These are phyloP conservation scores for Tubosaeta sp. DNA, from an alignment of 768 basidiomycete species.

Conservation along the genomic window DNA sequence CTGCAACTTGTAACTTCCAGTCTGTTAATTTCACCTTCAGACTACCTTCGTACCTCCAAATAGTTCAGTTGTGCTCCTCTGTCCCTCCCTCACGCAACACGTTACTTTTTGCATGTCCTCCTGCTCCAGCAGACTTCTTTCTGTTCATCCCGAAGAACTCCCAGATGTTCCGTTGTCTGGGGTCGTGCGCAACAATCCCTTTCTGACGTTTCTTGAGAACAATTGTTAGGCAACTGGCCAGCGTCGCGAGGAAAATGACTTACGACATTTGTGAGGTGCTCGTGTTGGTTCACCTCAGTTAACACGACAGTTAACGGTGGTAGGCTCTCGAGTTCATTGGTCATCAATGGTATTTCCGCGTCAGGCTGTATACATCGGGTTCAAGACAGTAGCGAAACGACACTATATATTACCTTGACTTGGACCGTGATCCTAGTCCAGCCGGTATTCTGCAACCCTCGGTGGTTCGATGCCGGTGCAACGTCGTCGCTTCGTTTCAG, in stretches of 20 bases:
- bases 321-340: conserved; percentile 17
- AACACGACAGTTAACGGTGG: conserved; percentile 42
- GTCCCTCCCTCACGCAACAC: neutral
- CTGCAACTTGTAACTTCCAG: neutral
- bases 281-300: conserved; percentile 49
- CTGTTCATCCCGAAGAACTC: conserved; percentile 56
- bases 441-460: conserved; percentile 62
- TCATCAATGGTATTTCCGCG: conserved; percentile 17
- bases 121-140: conserved; percentile 11
- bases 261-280: conserved; percentile 57
- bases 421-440: conserved; percentile 58
- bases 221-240: conserved; percentile 10
- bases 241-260: conserved; percentile 21
- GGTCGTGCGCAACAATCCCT: conserved; percentile 76
- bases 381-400: neutral
- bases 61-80: conserved; percentile 9
- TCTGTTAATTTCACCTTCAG: conserved; percentile 3
- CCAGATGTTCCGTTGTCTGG: conserved; percentile 70
- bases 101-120: neutral
- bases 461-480: conserved; percentile 30
- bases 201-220: conserved; percentile 56
- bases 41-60: conserved; percentile 13
- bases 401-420: conserved; percentile 36
- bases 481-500: conserved; percentile 38
- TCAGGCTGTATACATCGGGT: conserved; percentile 26